Evolutionary conservation across 371 early-diverging fungal genomes (phyloP).

Genomic region (Mortierella sp.): DNA sequence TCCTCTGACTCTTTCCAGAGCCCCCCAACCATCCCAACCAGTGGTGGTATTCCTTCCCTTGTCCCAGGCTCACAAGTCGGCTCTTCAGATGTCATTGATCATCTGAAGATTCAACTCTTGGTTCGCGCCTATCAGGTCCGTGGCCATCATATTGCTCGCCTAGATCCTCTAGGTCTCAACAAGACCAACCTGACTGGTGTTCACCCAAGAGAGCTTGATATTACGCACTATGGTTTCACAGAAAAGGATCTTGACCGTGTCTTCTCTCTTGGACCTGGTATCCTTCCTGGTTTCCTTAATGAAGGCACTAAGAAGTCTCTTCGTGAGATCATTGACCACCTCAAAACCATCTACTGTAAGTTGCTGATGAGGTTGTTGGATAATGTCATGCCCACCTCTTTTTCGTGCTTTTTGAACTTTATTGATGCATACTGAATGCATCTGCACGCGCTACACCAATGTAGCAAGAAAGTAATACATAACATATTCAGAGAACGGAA

Average conservation of each 20-base stretch:
- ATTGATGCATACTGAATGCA: too few species aligned
- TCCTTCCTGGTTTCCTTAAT: constrained; percentile 89
- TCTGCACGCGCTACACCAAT: too few species aligned
- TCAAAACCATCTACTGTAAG: constrained; percentile 91
- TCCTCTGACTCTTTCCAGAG: constrained; percentile 84
- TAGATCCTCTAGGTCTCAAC: constrained; percentile 94
- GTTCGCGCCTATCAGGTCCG: constrained; percentile 97
- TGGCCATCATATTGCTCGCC: constrained; percentile 94
- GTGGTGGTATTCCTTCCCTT: constrained; percentile 75
- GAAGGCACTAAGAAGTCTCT: constrained; percentile 76
- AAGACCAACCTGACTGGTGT: constrained; percentile 68
- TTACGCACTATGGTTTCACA: constrained; percentile 92
- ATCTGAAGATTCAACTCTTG: constrained; percentile 97
- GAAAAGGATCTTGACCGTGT: constrained; percentile 92
- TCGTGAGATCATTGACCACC: constrained; percentile 87
- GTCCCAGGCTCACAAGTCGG: constrained; percentile 60
- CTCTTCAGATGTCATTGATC: constrained; percentile 88
- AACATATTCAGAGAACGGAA: too few species aligned
- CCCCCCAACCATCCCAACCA: constrained; percentile 85
- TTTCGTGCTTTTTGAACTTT: too few species aligned
- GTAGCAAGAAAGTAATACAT: too few species aligned
- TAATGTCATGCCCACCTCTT: not conserved
- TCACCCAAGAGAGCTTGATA: constrained; percentile 88
- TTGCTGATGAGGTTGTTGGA: constrained; percentile 5
- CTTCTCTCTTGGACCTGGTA: constrained; percentile 95